Evolutionary conservation across 2,329 filamentous ascomycete genomes (phyloP).

Genomic region (Epichloe brachyelytri): DNA sequence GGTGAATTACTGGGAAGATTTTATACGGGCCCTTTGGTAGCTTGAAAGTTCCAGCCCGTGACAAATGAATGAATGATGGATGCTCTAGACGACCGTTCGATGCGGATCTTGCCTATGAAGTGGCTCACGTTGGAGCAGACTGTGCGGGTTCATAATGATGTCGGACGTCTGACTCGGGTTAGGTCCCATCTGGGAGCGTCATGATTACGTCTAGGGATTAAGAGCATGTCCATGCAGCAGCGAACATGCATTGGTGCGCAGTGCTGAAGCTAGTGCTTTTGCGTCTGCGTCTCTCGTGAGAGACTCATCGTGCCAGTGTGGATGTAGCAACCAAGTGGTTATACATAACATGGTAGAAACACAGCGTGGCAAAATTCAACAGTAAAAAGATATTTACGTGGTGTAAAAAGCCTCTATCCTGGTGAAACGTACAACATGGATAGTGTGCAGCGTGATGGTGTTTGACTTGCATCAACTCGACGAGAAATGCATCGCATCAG

Average conservation of each 20-base stretch:
- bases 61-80: conserved; percentile 13
- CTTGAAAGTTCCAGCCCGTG: conserved; percentile 52
- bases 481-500: not conserved
- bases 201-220: conserved; percentile 5
- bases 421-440: not conserved
- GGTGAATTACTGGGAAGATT: conserved; percentile 13
- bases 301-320: conserved; percentile 7
- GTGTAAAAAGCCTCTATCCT: not conserved
- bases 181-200: conserved; percentile 3
- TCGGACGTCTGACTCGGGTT: not conserved
- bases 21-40: conserved; percentile 41
- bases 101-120: conserved; percentile 1
- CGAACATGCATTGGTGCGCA: not conserved
- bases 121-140: conserved; percentile 10
- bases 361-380: conserved; percentile 9
- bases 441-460: not conserved
- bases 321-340: conserved; percentile 17
- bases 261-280: conserved; percentile 14
- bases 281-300: conserved; percentile 8
- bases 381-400: conserved; percentile 1
- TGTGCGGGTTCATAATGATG: conserved; percentile 5
- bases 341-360: conserved; percentile 7
- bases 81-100: conserved; percentile 10
- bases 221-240: conserved; percentile 3
- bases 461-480: not conserved